Evolutionary conservation across 805 yeast species (phyloP).

Genomic region (Wickerhamiella alocasiicola): DNA sequence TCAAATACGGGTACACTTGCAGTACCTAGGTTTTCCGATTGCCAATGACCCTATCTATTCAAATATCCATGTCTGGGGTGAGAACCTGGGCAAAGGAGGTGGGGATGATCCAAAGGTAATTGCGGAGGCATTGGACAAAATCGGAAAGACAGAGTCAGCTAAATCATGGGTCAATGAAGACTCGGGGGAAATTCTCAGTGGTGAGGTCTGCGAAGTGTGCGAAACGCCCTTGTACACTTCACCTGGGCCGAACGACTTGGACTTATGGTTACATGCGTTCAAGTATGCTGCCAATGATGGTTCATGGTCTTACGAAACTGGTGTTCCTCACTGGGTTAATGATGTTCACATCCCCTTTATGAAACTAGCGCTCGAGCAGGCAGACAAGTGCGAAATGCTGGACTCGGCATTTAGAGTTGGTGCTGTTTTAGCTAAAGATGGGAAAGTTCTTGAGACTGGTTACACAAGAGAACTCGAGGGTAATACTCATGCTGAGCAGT

Average conservation of each 20-base stretch:
- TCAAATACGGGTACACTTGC: slow-evolving; percentile 86
- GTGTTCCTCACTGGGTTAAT: slow-evolving; percentile 73
- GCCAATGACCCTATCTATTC: slow-evolving; percentile 85
- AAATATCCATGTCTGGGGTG: slow-evolving; percentile 71
- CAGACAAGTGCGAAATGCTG: slow-evolving; percentile 68
- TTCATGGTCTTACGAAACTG: slow-evolving; percentile 63
- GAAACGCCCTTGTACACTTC: slow-evolving; percentile 63
- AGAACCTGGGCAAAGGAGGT: slow-evolving; percentile 49
- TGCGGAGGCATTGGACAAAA: slow-evolving; percentile 37
- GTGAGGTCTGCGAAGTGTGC: slow-evolving; percentile 51
- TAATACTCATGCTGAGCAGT: slow-evolving; percentile 95
- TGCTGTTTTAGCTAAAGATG: slow-evolving; percentile 60
- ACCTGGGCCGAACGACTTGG: slow-evolving; percentile 80
- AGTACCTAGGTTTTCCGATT: slow-evolving; percentile 72
- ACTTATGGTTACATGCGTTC: slow-evolving; percentile 84
- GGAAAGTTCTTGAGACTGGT: slow-evolving; percentile 60
- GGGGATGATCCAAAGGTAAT: slow-evolving; percentile 36
- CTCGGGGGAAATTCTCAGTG: slow-evolving; percentile 56
- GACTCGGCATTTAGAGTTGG: slow-evolving; percentile 92
- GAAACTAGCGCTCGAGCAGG: slow-evolving; percentile 66
- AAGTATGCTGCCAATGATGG: slow-evolving; percentile 43
- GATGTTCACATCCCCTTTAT: slow-evolving; percentile 47
- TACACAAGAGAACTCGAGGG: slow-evolving; percentile 86
- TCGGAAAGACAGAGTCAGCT: slow-evolving; percentile 62
- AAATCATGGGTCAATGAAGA: slow-evolving; percentile 40